phyloP scores from a whole-genome alignment of 1,284 basidiomycete genomes.

The Microbotryum silenes-acaulis region DNA sequence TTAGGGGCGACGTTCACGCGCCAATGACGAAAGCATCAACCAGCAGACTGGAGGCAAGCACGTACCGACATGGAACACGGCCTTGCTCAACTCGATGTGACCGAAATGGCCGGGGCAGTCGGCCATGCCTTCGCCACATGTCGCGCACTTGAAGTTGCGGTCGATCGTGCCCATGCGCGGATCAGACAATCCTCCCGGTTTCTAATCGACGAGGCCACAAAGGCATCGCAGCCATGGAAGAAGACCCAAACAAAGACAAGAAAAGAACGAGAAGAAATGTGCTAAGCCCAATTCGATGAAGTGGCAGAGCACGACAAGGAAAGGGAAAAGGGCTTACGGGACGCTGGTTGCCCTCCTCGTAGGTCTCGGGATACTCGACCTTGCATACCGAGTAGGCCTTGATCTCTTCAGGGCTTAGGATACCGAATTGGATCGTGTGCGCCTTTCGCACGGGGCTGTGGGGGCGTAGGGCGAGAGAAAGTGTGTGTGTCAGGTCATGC shows the following conservation, averaged over 20 bases:
- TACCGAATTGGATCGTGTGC: slow-evolving; percentile 81
- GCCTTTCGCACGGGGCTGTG: no score
- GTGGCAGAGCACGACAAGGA: no score
- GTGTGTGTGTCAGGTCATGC: no score
- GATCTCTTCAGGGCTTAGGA: slow-evolving; percentile 99
- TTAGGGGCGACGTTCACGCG: background rate
- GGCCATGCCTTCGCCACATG: slow-evolving; percentile 96
- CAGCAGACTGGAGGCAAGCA: background rate
- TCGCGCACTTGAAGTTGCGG: slow-evolving; percentile 99
- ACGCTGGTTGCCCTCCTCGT: slow-evolving; percentile 70
- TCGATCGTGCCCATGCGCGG: slow-evolving; percentile 96
- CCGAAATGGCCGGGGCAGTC: slow-evolving; percentile 99
- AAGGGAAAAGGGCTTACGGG: slow-evolving; percentile 21
- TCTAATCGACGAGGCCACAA: slow-evolving; percentile 46
- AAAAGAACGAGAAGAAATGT: background rate
- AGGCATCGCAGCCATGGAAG: no score
- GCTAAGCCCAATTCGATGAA: no score
- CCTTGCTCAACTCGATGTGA: slow-evolving; percentile 92
- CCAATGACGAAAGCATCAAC: background rate
- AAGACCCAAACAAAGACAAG: no score
- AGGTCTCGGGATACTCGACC: slow-evolving; percentile 96
- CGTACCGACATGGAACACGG: slow-evolving; percentile 90
- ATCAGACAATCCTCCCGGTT: slow-evolving; percentile 91
- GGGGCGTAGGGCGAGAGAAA: no score
- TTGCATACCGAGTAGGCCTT: slow-evolving; percentile 69